Percentiles rank a stretch among this genome's conserved stretches.
Conservation (phyloP, 495 filamentous ascomycete genomes). For the Astrothelium subdiscretum region DNA sequence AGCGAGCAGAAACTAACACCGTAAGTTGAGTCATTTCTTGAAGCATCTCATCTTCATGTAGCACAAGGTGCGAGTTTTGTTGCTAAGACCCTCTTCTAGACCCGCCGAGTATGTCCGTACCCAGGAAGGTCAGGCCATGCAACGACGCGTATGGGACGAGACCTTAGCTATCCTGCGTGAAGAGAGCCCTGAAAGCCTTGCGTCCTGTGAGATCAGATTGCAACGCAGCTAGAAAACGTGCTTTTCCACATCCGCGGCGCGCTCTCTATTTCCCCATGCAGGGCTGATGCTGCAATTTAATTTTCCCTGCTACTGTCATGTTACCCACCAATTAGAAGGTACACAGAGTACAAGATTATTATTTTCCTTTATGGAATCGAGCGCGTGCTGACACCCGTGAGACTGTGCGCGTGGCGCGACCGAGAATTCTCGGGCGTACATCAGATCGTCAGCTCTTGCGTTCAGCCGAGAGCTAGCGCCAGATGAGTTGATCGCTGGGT, state of each 20-base stretch:
- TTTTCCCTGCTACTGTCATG: not conserved
- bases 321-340: not conserved
- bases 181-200: not conserved
- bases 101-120: not conserved
- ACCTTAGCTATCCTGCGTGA: not conserved
- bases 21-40: constrained; percentile 6
- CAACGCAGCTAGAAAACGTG: not conserved
- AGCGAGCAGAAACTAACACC: constrained; percentile 11
- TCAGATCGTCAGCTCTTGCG: too few relatives aligned
- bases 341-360: not conserved
- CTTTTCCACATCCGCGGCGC: too few relatives aligned
- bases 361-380: too few relatives aligned
- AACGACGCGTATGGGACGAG: not conserved
- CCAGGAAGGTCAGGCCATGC: not conserved
- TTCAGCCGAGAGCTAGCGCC: too few relatives aligned
- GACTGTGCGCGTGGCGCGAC: not conserved
- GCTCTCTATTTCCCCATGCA: not conserved
- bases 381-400: not conserved
- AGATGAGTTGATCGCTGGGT: too few relatives aligned
- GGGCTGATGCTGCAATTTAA: not conserved
- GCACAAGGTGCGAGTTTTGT: not conserved
- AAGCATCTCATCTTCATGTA: not conserved
- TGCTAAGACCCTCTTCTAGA: not conserved
- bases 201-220: not conserved
- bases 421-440: not conserved